Conservation (phyloP, 2,329 filamentous ascomycete species). For the Pestalotiopsis sp. region DNA sequence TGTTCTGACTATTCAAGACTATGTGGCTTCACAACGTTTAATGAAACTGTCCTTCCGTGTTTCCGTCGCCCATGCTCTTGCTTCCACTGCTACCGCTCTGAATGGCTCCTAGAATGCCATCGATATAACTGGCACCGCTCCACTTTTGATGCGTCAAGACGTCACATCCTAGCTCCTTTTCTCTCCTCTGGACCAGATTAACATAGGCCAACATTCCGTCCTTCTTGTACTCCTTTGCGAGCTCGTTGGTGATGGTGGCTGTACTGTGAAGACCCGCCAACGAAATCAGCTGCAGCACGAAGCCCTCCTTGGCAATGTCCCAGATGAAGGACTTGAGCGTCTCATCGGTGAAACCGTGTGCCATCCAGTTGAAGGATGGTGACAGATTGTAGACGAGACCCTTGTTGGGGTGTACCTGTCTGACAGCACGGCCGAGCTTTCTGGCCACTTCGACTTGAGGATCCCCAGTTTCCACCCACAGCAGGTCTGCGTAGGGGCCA, state of each 20-base stretch:
- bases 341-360: conserved; percentile 83
- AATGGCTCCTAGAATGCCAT: conserved; percentile 86
- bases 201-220: conserved; percentile 98
- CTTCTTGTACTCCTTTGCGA: conserved; percentile 80
- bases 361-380: conserved; percentile 98
- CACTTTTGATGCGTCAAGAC: conserved; percentile 95
- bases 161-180: conserved; percentile 89
- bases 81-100: conserved; percentile 88
- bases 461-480: conserved; percentile 96
- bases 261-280: conserved; percentile 69
- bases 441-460: conserved; percentile 79
- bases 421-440: conserved; percentile 76
- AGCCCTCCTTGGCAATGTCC: conserved; percentile 91
- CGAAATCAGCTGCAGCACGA: conserved; percentile 69
- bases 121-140: conserved; percentile 72
- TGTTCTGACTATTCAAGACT: neutral
- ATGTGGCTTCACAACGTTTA: conserved; percentile 10
- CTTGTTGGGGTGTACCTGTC: conserved; percentile 72
- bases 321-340: conserved; percentile 91
- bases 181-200: conserved; percentile 83
- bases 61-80: conserved; percentile 93
- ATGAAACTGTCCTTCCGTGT: conserved; percentile 75
- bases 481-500: conserved; percentile 87
- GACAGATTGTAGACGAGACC: conserved; percentile 95
- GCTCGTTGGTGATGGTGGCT: conserved; percentile 68